These are phyloP conservation scores for Lagenaria siceraria DNA, from an alignment of 306 rosid species.

Conservation along the genomic window DNA sequence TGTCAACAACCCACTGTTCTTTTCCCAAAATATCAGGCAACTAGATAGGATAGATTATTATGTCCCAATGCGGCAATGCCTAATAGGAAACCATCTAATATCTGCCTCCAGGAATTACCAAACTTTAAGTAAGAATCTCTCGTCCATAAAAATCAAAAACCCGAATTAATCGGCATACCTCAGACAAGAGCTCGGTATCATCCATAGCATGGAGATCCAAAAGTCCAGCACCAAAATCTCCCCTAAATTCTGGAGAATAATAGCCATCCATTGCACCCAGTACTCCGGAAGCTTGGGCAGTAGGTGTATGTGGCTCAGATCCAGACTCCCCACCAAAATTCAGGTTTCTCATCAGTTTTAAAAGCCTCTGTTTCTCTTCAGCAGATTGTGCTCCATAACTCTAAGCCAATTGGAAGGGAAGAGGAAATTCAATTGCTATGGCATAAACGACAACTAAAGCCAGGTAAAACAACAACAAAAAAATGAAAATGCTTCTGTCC, in stretches of 20 bases:
- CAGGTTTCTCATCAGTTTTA: conserved; percentile 84
- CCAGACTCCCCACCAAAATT: conserved; percentile 88
- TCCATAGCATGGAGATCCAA: conserved; percentile 98
- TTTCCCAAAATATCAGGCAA: background rate
- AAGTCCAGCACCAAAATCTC: conserved; percentile 96
- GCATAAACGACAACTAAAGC: background rate
- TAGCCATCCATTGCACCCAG: conserved; percentile 45
- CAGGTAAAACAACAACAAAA: background rate
- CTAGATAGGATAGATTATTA: background rate
- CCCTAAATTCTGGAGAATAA: conserved; percentile 80
- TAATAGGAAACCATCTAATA: background rate
- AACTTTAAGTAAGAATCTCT: background rate
- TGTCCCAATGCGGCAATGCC: background rate
- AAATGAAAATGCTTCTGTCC: background rate
- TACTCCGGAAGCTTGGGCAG: conserved; percentile 52
- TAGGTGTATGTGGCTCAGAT: conserved; percentile 61
- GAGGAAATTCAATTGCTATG: background rate
- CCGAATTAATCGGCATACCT: conserved; percentile 32
- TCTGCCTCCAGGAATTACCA: background rate
- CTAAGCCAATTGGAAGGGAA: conserved; percentile 21
- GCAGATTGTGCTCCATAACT: conserved; percentile 94
- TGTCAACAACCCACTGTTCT: background rate
- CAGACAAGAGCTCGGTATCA: conserved; percentile 91
- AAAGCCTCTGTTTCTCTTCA: conserved; percentile 89
- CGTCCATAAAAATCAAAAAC: background rate